Evolutionary conservation across 768 basidiomycete species (phyloP).

Genomic region (Serpula lacrymans): DNA sequence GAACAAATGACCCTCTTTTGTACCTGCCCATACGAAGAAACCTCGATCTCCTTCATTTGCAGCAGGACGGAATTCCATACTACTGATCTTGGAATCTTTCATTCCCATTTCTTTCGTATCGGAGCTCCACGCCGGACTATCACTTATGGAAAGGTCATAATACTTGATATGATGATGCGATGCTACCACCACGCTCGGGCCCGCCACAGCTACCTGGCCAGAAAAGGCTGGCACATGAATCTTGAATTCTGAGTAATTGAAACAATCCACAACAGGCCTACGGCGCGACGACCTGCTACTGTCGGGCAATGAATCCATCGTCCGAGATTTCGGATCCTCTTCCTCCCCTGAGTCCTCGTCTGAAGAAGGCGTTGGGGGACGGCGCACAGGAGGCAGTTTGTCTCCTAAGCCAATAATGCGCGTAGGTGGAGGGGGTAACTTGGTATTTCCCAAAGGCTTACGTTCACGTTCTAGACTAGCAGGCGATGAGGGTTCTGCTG

Average conservation of each 20-base stretch:
- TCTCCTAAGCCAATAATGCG: constrained; percentile 68
- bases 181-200: constrained; percentile 55
- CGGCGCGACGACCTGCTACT: constrained; percentile 63
- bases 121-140: constrained; percentile 43
- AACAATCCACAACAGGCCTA: constrained; percentile 32
- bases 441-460: constrained; percentile 24
- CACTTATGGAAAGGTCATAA: constrained; percentile 52
- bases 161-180: constrained; percentile 57
- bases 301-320: constrained; percentile 61
- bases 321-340: constrained; percentile 46
- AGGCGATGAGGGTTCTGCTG: constrained; percentile 18
- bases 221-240: constrained; percentile 54
- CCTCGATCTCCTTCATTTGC: constrained; percentile 47
- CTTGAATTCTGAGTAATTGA: constrained; percentile 39
- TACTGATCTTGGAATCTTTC: constrained; percentile 70
- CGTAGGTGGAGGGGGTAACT: constrained; percentile 70
- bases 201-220: constrained; percentile 54
- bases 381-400: constrained; percentile 63
- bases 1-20: constrained; percentile 83
- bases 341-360: constrained; percentile 60
- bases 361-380: constrained; percentile 38
- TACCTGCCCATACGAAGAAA: constrained; percentile 77
- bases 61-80: constrained; percentile 72
- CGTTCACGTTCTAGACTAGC: constrained; percentile 23
- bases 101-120: constrained; percentile 61